Evolutionary conservation across 352 stramenopile species (phyloP).

Genomic region (Pythium apleroticum): DNA sequence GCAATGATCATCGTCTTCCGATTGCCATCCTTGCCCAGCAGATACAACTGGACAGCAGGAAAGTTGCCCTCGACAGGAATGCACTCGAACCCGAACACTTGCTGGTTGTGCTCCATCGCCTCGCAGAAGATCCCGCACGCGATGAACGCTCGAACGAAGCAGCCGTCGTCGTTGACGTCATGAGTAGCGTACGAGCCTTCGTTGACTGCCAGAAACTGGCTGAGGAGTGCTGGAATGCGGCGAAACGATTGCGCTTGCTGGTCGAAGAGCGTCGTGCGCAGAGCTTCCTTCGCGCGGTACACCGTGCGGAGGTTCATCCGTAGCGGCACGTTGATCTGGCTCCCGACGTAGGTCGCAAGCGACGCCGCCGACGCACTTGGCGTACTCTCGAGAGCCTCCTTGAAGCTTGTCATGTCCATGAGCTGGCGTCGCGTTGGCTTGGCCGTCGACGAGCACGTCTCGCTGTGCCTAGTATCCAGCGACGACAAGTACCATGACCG

Average conservation of each 20-base stretch:
- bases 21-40: slow-evolving; percentile 59
- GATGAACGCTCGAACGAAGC: slow-evolving; percentile 47
- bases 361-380: slow-evolving; percentile 37
- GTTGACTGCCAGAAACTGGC: slow-evolving; percentile 41
- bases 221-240: slow-evolving; percentile 46
- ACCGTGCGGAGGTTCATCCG: slow-evolving; percentile 48
- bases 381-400: slow-evolving; percentile 30
- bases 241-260: slow-evolving; percentile 37
- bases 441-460: slow-evolving; percentile 40
- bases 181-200: slow-evolving; percentile 32
- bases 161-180: slow-evolving; percentile 25
- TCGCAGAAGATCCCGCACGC: slow-evolving; percentile 45
- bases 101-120: slow-evolving; percentile 45
- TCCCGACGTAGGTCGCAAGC: slow-evolving; percentile 37
- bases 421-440: slow-evolving; percentile 64
- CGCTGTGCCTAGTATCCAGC: slow-evolving; percentile 39
- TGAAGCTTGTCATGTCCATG: slow-evolving; percentile 43
- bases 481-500: slow-evolving; percentile 64
- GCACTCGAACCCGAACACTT: slow-evolving; percentile 54
- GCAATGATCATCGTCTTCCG: slow-evolving; percentile 41
- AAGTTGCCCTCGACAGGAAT: slow-evolving; percentile 37
- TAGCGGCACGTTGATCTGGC: slow-evolving; percentile 23
- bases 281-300: slow-evolving; percentile 53
- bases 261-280: slow-evolving; percentile 37
- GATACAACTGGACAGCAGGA: slow-evolving; percentile 44